Conservation (phyloP, 371 early-diverging fungal species). For the Chytridiales sp. region DNA sequence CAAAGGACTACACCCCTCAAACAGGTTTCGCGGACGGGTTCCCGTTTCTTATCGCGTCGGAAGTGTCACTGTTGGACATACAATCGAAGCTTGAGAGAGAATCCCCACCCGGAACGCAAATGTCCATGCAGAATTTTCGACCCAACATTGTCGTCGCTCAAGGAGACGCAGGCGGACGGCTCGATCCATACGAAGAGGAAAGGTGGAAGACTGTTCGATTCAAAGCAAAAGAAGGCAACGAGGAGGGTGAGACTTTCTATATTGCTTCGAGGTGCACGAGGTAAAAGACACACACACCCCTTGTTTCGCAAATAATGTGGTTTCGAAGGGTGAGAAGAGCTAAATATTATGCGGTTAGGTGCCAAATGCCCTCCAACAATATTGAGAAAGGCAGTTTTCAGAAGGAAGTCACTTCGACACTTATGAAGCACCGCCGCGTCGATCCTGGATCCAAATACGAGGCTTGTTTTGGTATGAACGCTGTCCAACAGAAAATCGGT, state of each 20-base stretch:
- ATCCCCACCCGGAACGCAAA: neutral
- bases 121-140: slow-evolving; percentile 34
- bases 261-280: slow-evolving; percentile 41
- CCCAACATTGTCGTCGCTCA: slow-evolving; percentile 41
- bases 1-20: slow-evolving; percentile 11
- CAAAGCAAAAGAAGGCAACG: neutral
- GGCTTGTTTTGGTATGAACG: slow-evolving; percentile 47
- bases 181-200: slow-evolving; percentile 34
- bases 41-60: slow-evolving; percentile 41
- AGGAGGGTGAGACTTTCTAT: slow-evolving; percentile 9
- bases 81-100: slow-evolving; percentile 15
- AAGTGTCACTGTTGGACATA: slow-evolving; percentile 30
- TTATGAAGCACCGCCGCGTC: slow-evolving; percentile 40
- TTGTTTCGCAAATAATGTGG: no score
- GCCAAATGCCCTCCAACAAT: slow-evolving; percentile 42
- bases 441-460: slow-evolving; percentile 40
- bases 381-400: slow-evolving; percentile 25
- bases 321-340: no score
- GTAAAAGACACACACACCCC: no score
- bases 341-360: no score
- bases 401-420: slow-evolving; percentile 26
- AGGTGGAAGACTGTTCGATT: slow-evolving; percentile 19
- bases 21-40: slow-evolving; percentile 46
- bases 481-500: slow-evolving; percentile 9
- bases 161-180: neutral